Conservation (phyloP, 495 filamentous ascomycete genomes). For the Entonaema liquescens region DNA sequence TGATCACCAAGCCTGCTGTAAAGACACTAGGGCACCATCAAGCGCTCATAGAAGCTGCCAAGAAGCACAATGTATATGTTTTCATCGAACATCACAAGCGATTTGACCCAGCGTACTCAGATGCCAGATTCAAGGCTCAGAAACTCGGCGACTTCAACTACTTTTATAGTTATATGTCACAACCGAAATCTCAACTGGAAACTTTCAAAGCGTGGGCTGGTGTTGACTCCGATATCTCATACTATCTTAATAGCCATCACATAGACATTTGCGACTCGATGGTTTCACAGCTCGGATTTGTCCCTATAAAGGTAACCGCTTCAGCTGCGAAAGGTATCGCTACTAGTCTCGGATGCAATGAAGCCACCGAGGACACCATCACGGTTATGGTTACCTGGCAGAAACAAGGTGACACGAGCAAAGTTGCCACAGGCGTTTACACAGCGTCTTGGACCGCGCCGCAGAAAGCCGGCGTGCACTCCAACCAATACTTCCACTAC, state of each 20-base stretch:
- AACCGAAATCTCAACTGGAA: conserved; percentile 91
- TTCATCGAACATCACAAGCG: conserved; percentile 98
- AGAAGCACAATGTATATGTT: conserved; percentile 83
- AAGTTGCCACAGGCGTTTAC: conserved; percentile 87
- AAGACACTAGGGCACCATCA: conserved; percentile 83
- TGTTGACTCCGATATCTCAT: conserved; percentile 88
- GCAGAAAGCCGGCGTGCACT: conserved; percentile 89
- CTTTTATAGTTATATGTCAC: conserved; percentile 96
- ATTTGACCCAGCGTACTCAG: conserved; percentile 90
- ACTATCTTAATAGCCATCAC: conserved; percentile 95
- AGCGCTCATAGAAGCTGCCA: conserved; percentile 72
- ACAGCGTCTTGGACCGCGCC: conserved; percentile 96
- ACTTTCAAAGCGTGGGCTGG: conserved; percentile 98
- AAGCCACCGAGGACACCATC: conserved; percentile 91
- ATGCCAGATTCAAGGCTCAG: conserved; percentile 78
- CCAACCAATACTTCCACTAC: conserved; percentile 96
- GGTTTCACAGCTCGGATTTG: conserved; percentile 74
- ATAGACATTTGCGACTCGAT: conserved; percentile 90
- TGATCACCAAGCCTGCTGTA: conserved; percentile 95
- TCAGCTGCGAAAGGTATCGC: conserved; percentile 74
- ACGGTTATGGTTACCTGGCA: conserved; percentile 88
- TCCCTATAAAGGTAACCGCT: conserved; percentile 80
- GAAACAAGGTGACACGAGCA: conserved; percentile 69
- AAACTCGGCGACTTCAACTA: conserved; percentile 93
- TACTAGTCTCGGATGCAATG: conserved; percentile 78